Evolutionary conservation across 169 alveolate species (phyloP).

Genomic region (Eimeria praecox): DNA sequence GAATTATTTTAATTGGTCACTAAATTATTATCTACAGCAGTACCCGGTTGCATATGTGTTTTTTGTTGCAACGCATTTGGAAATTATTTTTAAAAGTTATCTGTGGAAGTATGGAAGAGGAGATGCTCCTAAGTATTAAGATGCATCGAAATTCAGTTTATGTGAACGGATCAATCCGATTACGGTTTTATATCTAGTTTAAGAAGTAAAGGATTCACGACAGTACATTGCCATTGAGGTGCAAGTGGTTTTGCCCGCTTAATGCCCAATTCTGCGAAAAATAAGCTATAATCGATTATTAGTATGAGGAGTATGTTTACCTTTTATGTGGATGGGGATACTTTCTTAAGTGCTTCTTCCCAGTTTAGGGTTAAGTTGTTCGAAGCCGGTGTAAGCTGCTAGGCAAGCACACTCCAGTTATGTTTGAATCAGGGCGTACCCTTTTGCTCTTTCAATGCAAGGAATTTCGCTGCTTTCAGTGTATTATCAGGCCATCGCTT

Average conservation of each 20-base stretch:
- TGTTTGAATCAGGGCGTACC: background rate
- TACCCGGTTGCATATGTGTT: background rate
- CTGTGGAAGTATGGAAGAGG: too few relatives aligned
- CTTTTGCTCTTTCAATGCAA: background rate
- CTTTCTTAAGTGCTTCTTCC: too few relatives aligned
- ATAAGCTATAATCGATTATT: background rate
- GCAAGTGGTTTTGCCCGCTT: too few relatives aligned
- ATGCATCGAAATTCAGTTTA: too few relatives aligned
- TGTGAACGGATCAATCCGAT: too few relatives aligned
- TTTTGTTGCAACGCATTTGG: background rate
- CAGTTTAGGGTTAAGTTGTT: background rate
- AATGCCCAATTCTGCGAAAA: background rate
- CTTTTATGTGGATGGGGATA: background rate
- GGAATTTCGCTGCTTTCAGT: background rate
- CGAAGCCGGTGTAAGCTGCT: background rate
- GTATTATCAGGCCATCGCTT: constrained; percentile 47
- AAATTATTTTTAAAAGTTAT: background rate
- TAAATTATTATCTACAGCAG: too few relatives aligned
- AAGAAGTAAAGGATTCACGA: too few relatives aligned
- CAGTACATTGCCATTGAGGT: too few relatives aligned
- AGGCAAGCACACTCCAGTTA: background rate
- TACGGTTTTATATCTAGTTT: too few relatives aligned
- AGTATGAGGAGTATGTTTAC: background rate
- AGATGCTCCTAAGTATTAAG: too few relatives aligned
- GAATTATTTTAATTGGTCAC: too few relatives aligned